Evolutionary conservation across 805 yeast genomes (phyloP).

Genomic region (Aciculoconidium aculeatum): DNA sequence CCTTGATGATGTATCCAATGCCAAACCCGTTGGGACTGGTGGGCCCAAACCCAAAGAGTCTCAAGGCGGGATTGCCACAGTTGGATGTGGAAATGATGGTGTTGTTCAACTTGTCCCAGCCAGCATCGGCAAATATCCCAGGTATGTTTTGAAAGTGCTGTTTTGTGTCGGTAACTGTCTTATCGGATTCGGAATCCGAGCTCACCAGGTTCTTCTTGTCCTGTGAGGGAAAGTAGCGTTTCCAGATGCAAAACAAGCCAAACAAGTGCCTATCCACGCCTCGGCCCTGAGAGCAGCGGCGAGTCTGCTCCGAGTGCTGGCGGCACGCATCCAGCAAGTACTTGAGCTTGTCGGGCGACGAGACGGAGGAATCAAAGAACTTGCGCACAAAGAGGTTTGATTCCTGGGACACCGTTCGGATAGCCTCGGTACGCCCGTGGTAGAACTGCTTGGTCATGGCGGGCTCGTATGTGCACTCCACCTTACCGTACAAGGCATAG

Average conservation of each 20-base stretch:
- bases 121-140: slow-evolving; percentile 71
- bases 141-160: slow-evolving; percentile 45
- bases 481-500: slow-evolving; percentile 86
- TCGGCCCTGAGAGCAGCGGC: slow-evolving; percentile 62
- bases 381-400: slow-evolving; percentile 79
- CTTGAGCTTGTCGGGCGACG: slow-evolving; percentile 54
- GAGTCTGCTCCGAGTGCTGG: slow-evolving; percentile 63
- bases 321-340: slow-evolving; percentile 63
- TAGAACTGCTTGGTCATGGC: slow-evolving; percentile 88
- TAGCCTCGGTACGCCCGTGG: slow-evolving; percentile 92
- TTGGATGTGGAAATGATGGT: slow-evolving; percentile 65
- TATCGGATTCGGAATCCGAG: slow-evolving; percentile 17
- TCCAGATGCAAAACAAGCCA: slow-evolving; percentile 86
- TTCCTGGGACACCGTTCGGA: slow-evolving; percentile 76
- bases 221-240: slow-evolving; percentile 40
- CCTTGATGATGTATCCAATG: slow-evolving; percentile 49
- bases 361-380: slow-evolving; percentile 62
- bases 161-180: slow-evolving; percentile 15
- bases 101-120: slow-evolving; percentile 82
- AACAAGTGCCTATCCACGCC: slow-evolving; percentile 93
- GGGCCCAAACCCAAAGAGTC: slow-evolving; percentile 57
- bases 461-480: slow-evolving; percentile 92
- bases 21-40: slow-evolving; percentile 56
- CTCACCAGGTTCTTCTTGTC: slow-evolving; percentile 3
- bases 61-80: slow-evolving; percentile 56